A percentile compares a stretch with the other conserved stretches of the same genome.
These are phyloP conservation scores for Agrocybe pediades DNA, from an alignment of 768 basidiomycete genomes.

Conservation along the genomic window DNA sequence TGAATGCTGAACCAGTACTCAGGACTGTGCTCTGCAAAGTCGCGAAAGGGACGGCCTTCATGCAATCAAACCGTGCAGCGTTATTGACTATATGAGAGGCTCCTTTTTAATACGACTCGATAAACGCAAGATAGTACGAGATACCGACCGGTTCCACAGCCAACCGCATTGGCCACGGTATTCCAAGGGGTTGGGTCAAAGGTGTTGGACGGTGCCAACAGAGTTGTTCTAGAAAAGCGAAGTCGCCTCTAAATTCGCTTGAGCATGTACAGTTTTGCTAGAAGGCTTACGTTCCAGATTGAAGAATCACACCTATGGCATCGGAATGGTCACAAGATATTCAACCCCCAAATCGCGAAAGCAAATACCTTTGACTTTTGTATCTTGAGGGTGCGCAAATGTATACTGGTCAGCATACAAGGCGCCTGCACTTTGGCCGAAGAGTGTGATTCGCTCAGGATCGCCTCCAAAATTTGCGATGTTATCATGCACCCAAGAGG, in stretches of 20 bases:
- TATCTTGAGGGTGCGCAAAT: slow-evolving; percentile 35
- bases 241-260: slow-evolving; percentile 18
- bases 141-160: slow-evolving; percentile 32
- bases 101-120: neutral
- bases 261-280: neutral
- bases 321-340: neutral
- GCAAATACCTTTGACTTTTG: slow-evolving; percentile 26
- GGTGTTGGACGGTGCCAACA: neutral
- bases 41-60: slow-evolving; percentile 32
- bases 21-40: slow-evolving; percentile 34
- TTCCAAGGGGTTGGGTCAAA: slow-evolving; percentile 25
- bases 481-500: slow-evolving; percentile 49
- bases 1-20: slow-evolving; percentile 27
- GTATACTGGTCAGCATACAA: slow-evolving; percentile 34
- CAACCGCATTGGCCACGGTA: slow-evolving; percentile 28
- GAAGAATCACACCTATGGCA: slow-evolving; percentile 31
- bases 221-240: neutral
- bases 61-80: slow-evolving; percentile 34
- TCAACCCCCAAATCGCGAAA: too few species aligned
- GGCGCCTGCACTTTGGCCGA: slow-evolving; percentile 40
- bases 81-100: slow-evolving; percentile 12
- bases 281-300: slow-evolving; percentile 34
- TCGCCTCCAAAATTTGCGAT: slow-evolving; percentile 46
- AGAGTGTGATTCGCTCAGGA: slow-evolving; percentile 36
- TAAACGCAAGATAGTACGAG: neutral